phyloP scores from a whole-genome alignment of 2,329 filamentous ascomycete species.

The Cladosporium sp. region DNA sequence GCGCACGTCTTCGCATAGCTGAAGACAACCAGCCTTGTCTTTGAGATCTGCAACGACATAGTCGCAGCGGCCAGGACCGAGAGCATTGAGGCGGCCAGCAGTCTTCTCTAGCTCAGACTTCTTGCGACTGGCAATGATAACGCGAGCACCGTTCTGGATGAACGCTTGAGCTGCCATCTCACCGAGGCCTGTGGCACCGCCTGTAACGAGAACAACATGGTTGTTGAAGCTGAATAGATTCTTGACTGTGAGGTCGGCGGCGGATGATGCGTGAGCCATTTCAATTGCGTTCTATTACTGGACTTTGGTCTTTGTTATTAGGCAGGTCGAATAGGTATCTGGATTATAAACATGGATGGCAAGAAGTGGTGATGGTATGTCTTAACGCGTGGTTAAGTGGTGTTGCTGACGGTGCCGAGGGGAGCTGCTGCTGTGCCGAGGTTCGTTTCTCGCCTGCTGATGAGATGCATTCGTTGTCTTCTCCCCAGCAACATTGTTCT shows the following conservation, averaged over 20 bases:
- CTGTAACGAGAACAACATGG: slow-evolving; percentile 41
- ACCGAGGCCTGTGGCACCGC: slow-evolving; percentile 44
- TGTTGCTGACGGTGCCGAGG: background rate
- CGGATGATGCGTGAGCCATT: slow-evolving; percentile 29
- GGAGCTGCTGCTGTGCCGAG: background rate
- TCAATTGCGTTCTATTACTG: background rate
- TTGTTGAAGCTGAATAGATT: slow-evolving; percentile 34
- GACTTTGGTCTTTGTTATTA: too few species aligned
- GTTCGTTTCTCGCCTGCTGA: too few species aligned
- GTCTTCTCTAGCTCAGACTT: slow-evolving; percentile 44
- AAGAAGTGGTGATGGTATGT: background rate
- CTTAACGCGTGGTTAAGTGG: background rate
- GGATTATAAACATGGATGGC: background rate
- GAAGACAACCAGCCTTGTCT: slow-evolving; percentile 41
- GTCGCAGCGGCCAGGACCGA: slow-evolving; percentile 44
- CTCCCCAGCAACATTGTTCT: too few species aligned
- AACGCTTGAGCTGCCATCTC: slow-evolving; percentile 46
- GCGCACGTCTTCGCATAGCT: slow-evolving; percentile 39
- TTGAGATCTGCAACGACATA: slow-evolving; percentile 43
- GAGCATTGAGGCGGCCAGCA: slow-evolving; percentile 37
- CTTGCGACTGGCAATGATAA: slow-evolving; percentile 42
- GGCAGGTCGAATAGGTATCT: background rate
- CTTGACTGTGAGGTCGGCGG: slow-evolving; percentile 26
- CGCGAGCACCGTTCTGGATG: slow-evolving; percentile 39
- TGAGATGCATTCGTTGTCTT: too few species aligned